phyloP scores from a whole-genome alignment of 768 basidiomycete genomes.

The Cytidiella melzeri region DNA sequence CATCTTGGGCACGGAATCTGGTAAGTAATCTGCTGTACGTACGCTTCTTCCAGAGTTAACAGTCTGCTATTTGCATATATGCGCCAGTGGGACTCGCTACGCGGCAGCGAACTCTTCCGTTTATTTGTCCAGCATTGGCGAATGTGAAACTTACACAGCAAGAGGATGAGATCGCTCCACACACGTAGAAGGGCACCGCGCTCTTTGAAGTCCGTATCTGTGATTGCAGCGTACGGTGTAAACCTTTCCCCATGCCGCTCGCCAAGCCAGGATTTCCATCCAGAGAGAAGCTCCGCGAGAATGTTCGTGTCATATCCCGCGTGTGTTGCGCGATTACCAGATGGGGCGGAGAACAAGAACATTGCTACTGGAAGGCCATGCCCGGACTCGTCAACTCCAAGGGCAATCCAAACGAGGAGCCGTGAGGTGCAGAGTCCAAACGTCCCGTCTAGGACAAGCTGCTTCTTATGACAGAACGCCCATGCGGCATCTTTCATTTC shows the following conservation, averaged over 20 bases:
- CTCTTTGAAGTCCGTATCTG: constrained; percentile 31
- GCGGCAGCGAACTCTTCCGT: constrained; percentile 4
- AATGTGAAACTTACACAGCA: constrained; percentile 33
- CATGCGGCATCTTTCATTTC: constrained; percentile 14
- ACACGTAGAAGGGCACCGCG: constrained; percentile 27
- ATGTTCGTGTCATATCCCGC: constrained; percentile 25
- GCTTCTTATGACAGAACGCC: constrained; percentile 16
- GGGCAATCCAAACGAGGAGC: constrained; percentile 26
- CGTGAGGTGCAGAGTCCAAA: constrained; percentile 16
- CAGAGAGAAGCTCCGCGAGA: constrained; percentile 18
- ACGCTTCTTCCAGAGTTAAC: constrained; percentile 1
- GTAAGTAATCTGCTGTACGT: background rate
- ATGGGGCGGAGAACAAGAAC: constrained; percentile 29
- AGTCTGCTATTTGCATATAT: background rate
- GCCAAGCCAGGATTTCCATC: constrained; percentile 20
- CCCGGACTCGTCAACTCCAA: constrained; percentile 26
- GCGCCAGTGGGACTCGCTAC: background rate
- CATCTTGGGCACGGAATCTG: background rate
- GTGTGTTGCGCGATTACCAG: constrained; percentile 16
- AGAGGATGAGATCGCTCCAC: constrained; percentile 24
- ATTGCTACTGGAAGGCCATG: constrained; percentile 28
- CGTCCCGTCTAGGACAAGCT: constrained; percentile 21
- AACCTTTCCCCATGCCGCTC: constrained; percentile 13
- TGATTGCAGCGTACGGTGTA: constrained; percentile 19
- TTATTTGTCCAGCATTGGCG: constrained; percentile 17